These are phyloP conservation scores for Geosmithia flava DNA, from an alignment of 2,329 filamentous ascomycete species.

Conservation along the genomic window DNA sequence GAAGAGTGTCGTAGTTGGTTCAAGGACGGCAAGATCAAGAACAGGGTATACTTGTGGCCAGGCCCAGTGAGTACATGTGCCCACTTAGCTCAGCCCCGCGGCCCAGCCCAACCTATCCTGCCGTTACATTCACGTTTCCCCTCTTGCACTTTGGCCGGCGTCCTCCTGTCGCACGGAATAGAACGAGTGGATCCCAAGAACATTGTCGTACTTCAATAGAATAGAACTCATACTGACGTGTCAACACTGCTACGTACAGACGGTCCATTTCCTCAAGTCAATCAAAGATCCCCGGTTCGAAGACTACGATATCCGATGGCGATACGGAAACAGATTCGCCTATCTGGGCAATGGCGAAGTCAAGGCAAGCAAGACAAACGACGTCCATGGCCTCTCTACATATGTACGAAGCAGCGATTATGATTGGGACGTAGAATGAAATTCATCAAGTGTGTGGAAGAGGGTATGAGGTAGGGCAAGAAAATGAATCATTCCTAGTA, in stretches of 20 bases:
- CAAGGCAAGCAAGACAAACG: slow-evolving; percentile 25
- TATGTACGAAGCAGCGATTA: slow-evolving; percentile 30
- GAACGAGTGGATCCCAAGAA: no score
- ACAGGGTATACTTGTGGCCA: slow-evolving; percentile 19
- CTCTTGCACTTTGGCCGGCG: neutral
- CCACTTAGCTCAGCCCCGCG: neutral
- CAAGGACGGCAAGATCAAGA: slow-evolving; percentile 18
- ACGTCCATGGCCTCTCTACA: slow-evolving; percentile 25
- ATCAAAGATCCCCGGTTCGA: slow-evolving; percentile 20
- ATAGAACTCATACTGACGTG: neutral
- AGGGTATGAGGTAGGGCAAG: neutral
- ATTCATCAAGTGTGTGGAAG: neutral
- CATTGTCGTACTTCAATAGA: neutral
- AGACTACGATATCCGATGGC: slow-evolving; percentile 17
- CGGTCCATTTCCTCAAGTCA: slow-evolving; percentile 22
- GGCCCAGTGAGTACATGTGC: slow-evolving; percentile 13
- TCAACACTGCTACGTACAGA: slow-evolving; percentile 6
- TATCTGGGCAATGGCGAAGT: slow-evolving; percentile 29
- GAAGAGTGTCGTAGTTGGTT: slow-evolving; percentile 21
- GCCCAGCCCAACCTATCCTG: neutral
- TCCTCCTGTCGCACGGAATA: neutral
- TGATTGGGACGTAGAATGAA: slow-evolving; percentile 29
- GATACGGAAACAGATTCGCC: slow-evolving; percentile 22
- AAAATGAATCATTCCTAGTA: neutral
- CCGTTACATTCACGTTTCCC: neutral